Evolutionary conservation across 495 filamentous ascomycete genomes (phyloP).

Genomic region (Tuber brumale): DNA sequence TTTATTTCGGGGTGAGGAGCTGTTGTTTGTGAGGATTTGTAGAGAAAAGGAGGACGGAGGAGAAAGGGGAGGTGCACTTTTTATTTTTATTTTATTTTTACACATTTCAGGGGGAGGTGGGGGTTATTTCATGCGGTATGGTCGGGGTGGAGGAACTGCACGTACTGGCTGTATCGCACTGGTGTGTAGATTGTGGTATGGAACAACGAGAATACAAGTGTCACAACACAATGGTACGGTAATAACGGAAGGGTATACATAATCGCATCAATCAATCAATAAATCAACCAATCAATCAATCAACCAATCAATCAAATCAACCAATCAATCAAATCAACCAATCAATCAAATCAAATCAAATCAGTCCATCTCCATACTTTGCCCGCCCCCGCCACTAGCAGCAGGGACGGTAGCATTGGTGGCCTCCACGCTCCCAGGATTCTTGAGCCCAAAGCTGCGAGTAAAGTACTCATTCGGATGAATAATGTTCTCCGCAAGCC

Average conservation of each 20-base stretch:
- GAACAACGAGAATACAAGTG: neutral
- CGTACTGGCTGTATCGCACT: neutral
- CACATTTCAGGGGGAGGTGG: neutral
- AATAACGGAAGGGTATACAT: neutral
- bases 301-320: neutral
- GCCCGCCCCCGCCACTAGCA: neutral
- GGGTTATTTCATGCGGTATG: neutral
- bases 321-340: neutral
- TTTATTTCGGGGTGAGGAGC: neutral
- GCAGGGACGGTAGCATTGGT: neutral
- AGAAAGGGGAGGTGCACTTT: neutral
- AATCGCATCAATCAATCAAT: neutral
- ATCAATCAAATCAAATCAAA: too few relatives aligned
- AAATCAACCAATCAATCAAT: neutral
- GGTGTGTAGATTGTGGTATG: neutral
- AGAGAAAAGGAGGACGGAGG: neutral
- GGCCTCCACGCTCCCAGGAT: constrained; percentile 48
- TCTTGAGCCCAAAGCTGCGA: constrained; percentile 80
- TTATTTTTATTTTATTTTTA: neutral
- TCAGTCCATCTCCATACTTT: neutral
- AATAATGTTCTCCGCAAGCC: constrained; percentile 87
- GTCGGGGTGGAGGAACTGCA: neutral
- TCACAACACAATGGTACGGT: neutral
- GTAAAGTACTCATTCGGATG: constrained; percentile 99
- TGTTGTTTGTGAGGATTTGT: neutral